Evolutionary conservation across 2,329 filamentous ascomycete genomes (phyloP).

Genomic region (Teratosphaeria destructans): DNA sequence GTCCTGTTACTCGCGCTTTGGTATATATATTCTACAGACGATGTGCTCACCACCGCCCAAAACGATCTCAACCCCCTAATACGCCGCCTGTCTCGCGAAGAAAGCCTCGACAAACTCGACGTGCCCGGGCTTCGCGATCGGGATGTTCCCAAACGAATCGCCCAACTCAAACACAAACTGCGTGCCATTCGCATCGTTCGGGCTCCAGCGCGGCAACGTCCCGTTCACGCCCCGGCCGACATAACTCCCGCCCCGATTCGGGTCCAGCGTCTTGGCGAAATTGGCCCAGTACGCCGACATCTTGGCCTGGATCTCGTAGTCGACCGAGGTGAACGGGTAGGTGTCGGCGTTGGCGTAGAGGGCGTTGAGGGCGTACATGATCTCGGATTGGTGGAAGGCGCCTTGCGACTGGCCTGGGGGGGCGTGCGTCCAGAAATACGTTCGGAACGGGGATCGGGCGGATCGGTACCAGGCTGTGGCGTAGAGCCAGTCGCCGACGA

Average conservation of each 20-base stretch:
- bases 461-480: background rate
- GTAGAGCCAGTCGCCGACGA: background rate
- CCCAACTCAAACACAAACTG: background rate
- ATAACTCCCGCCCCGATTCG: constrained; percentile 29
- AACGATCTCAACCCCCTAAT: background rate
- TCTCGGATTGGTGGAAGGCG: background rate
- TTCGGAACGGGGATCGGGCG: background rate
- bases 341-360: background rate
- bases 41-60: too few relatives aligned
- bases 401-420: background rate
- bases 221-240: background rate
- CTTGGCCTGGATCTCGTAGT: background rate
- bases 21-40: too few relatives aligned
- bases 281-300: constrained; percentile 38
- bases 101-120: background rate
- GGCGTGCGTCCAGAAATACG: background rate
- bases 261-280: constrained; percentile 42
- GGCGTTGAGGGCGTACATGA: background rate
- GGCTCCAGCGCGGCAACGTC: background rate
- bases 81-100: background rate
- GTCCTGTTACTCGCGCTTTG: background rate
- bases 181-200: background rate
- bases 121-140: background rate
- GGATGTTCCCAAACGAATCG: background rate
- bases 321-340: background rate